These are phyloP conservation scores for Petrea volubilis DNA, from an alignment of 257 asterid species.

Conservation along the genomic window DNA sequence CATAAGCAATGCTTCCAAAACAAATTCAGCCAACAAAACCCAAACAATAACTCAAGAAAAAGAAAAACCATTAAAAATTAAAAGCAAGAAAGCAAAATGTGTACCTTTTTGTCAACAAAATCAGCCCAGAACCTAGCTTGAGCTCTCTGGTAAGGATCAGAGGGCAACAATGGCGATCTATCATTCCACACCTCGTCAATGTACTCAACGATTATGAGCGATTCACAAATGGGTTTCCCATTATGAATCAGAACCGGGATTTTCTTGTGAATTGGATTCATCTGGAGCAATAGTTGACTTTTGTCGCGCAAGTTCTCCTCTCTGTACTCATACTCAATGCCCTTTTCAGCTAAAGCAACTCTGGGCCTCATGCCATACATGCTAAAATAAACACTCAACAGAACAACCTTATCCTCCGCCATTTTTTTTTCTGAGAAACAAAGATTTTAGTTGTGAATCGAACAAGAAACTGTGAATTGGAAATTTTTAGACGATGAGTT, in stretches of 20 bases:
- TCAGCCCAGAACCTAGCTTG: conserved; percentile 30
- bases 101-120: conserved; percentile 25
- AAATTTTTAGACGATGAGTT: too few species aligned
- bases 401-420: conserved; percentile 21
- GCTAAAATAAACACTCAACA: conserved; percentile 29
- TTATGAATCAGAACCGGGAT: too few species aligned
- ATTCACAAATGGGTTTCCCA: conserved; percentile 33
- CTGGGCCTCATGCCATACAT: conserved; percentile 51
- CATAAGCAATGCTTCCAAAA: too few species aligned
- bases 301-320: conserved; percentile 28
- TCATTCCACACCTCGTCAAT: conserved; percentile 32
- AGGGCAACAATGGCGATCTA: conserved; percentile 11
- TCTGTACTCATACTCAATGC: too few species aligned
- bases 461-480: too few species aligned
- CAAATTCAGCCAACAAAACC: background rate
- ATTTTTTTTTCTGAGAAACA: background rate
- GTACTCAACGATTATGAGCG: conserved; percentile 22
- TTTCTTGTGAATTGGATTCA: conserved; percentile 51
- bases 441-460: background rate
- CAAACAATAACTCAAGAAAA: background rate
- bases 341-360: conserved; percentile 52
- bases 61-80: background rate
- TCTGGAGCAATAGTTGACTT: conserved; percentile 21
- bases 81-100: background rate
- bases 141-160: conserved; percentile 26